A percentile compares a stretch with the other conserved stretches of the same genome.
These are phyloP conservation scores for Lipomyces spencermartinsiae DNA, from an alignment of 805 yeast species.

Conservation along the genomic window DNA sequence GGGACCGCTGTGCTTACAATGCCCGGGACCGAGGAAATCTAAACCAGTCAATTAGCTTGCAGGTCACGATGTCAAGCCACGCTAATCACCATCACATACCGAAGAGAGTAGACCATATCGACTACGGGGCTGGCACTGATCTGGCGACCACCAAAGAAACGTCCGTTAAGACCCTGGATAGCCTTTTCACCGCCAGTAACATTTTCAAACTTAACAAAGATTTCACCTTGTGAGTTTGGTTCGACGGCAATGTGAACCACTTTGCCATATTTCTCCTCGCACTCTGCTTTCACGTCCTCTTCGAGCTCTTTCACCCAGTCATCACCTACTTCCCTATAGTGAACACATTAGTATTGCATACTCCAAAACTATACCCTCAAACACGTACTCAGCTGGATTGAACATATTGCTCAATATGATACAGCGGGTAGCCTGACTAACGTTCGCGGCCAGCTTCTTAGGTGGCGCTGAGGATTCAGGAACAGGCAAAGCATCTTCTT, in stretches of 20 bases:
- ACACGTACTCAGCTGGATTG: constrained; percentile 43
- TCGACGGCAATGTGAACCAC: constrained; percentile 46
- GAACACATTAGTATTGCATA: not conserved
- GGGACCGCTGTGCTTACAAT: constrained; percentile 7
- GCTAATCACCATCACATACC: constrained; percentile 36
- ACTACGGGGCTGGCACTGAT: constrained; percentile 44
- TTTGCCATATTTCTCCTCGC: constrained; percentile 48
- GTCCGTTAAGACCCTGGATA: constrained; percentile 44
- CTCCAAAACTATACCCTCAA: not conserved
- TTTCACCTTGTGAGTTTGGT: constrained; percentile 44
- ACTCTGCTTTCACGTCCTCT: constrained; percentile 47
- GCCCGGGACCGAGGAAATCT: constrained; percentile 40
- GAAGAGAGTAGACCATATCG: constrained; percentile 44
- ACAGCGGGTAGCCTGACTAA: constrained; percentile 41
- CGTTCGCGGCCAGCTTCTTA: constrained; percentile 10
- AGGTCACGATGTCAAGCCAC: not conserved
- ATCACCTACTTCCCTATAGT: constrained; percentile 44
- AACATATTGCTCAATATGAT: constrained; percentile 45
- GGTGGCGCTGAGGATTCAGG: constrained; percentile 17
- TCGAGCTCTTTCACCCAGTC: constrained; percentile 47
- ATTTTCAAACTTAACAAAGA: constrained; percentile 44
- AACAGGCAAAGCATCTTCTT: constrained; percentile 41
- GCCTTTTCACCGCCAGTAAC: constrained; percentile 43
- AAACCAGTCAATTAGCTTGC: constrained; percentile 4
- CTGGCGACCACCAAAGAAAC: constrained; percentile 47